Evolutionary conservation across 176 grass and related monocot genomes (phyloP).

Genomic region (Carex cristatella): DNA sequence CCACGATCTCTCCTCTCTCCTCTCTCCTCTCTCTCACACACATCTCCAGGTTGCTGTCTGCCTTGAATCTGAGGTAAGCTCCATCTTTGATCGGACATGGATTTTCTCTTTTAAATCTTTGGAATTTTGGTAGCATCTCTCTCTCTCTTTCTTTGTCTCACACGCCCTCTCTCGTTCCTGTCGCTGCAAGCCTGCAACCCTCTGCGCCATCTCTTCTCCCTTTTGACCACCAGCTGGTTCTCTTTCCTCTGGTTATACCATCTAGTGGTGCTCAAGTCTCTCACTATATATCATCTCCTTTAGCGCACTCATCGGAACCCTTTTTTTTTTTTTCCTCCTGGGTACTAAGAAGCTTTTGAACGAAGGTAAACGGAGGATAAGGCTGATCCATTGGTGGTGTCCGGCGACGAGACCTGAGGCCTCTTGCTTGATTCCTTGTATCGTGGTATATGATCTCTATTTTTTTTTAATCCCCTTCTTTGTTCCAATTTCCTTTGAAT

Average conservation of each 20-base stretch:
- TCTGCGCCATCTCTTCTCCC: too few species aligned
- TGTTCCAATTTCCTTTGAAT: neutral
- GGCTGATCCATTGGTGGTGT: neutral
- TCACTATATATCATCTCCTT: neutral
- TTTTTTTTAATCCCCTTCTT: neutral
- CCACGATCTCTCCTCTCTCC: conserved; percentile 15
- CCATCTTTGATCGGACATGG: neutral
- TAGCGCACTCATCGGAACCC: neutral
- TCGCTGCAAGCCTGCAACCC: neutral
- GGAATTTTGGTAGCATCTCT: neutral
- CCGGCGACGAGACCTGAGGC: neutral
- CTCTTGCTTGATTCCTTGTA: neutral
- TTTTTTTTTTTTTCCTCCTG: neutral
- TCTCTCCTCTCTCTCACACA: neutral
- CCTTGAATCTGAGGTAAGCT: conserved; percentile 37
- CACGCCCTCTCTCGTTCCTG: neutral
- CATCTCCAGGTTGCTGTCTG: conserved; percentile 6
- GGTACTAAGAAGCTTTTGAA: neutral
- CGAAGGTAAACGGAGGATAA: neutral
- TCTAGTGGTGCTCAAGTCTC: neutral
- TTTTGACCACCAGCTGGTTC: neutral
- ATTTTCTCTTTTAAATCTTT: neutral
- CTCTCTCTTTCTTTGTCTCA: neutral
- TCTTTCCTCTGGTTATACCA: neutral
- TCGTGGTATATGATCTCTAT: neutral